Evolutionary conservation across 106 monocot species (phyloP).

Genomic region (Cymbidium sinense): DNA sequence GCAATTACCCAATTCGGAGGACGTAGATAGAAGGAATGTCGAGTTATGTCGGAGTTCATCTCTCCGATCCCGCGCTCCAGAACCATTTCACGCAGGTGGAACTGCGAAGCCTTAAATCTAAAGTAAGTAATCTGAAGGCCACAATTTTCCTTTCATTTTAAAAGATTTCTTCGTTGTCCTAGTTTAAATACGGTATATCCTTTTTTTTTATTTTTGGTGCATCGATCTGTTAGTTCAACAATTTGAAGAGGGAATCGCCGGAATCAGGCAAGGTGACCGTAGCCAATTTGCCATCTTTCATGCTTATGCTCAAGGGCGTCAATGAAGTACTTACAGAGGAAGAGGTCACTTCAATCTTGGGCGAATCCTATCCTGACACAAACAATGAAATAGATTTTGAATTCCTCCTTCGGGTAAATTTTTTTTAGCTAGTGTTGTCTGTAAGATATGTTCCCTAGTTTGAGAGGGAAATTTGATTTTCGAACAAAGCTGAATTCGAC

Average conservation of each 20-base stretch:
- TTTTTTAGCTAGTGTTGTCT: neutral
- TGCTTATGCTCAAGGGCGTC: constrained; percentile 18
- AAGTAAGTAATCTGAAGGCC: constrained; percentile 34
- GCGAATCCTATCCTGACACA: constrained; percentile 13
- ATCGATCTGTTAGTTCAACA: constrained; percentile 10
- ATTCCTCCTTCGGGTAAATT: constrained; percentile 13
- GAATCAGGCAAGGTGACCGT: constrained; percentile 10
- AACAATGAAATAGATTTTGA: constrained; percentile 22
- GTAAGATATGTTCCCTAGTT: neutral
- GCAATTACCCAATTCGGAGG: neutral
- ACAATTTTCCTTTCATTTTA: neutral
- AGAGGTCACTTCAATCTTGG: constrained; percentile 11
- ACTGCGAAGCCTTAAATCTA: constrained; percentile 70
- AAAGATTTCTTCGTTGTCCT: neutral
- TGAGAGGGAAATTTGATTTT: neutral
- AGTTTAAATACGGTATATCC: neutral
- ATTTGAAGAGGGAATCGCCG: constrained; percentile 4
- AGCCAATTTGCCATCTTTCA: constrained; percentile 14
- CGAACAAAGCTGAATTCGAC: neutral
- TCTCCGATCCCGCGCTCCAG: constrained; percentile 86
- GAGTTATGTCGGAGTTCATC: constrained; percentile 56
- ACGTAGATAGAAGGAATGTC: constrained; percentile 38
- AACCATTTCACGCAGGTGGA: constrained; percentile 92
- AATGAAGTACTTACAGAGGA: constrained; percentile 15
- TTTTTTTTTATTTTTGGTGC: neutral